These are phyloP conservation scores for Uncinocarpus reesii DNA, from an alignment of 2,329 filamentous ascomycete genomes.

Conservation along the genomic window DNA sequence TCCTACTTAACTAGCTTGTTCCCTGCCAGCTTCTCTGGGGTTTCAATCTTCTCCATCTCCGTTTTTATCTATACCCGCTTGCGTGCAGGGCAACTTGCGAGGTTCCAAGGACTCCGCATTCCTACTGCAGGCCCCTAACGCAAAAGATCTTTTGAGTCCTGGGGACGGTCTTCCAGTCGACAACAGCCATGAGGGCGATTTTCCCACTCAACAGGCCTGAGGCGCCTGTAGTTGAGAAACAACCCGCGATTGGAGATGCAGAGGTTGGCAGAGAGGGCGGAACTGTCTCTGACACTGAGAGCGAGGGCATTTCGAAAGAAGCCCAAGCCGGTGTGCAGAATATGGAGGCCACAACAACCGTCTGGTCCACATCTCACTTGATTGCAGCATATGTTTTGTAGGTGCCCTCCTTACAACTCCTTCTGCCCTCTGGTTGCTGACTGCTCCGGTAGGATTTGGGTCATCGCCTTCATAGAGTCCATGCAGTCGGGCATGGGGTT, in stretches of 20 bases:
- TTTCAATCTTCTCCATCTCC: neutral
- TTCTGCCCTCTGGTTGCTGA: neutral
- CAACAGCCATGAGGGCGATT: conserved; percentile 2
- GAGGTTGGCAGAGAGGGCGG: neutral
- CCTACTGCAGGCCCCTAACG: too few species aligned
- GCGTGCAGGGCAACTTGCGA: neutral
- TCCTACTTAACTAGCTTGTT: conserved; percentile 3
- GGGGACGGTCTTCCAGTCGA: neutral
- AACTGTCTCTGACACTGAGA: conserved; percentile 1
- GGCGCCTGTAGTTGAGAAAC: conserved; percentile 17
- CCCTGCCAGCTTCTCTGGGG: neutral
- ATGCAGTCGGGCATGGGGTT: conserved; percentile 27
- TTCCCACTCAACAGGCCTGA: neutral
- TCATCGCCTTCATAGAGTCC: conserved; percentile 30
- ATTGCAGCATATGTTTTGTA: conserved; percentile 27
- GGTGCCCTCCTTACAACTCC: neutral
- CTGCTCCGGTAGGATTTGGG: conserved; percentile 25
- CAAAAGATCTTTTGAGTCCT: too few species aligned
- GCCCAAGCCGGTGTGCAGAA: conserved; percentile 29
- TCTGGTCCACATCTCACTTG: conserved; percentile 32
- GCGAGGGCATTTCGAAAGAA: conserved; percentile 10
- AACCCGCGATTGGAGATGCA: neutral
- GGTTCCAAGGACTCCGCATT: too few species aligned
- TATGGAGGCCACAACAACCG: conserved; percentile 33
- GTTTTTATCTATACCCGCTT: neutral